Evolutionary conservation across 257 asterid genomes (phyloP), one percentile per base, ranked within the genome.

Genomic region (Ilex aquifolium): DNA sequence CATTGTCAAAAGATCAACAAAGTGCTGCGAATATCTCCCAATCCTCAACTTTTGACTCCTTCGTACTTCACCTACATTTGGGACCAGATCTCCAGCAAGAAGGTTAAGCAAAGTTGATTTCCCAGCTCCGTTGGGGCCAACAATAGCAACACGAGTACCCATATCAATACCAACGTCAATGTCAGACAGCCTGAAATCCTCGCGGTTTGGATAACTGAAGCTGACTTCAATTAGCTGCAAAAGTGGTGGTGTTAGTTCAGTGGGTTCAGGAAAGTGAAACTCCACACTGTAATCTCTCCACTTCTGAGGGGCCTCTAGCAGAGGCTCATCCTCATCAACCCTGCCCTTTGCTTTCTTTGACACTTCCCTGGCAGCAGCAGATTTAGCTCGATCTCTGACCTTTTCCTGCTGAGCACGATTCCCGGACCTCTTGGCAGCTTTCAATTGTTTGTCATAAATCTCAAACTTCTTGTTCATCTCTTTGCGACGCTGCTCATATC

Each of bases 111-210:
- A 55, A n/a, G 88, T 83, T 2, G 90, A 80, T 68, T 85, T 85
- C 30, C 94, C 94, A 30, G 93, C 93, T 48, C 93, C 93, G 60
- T 85, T 85, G 32, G 93, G 93, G 12, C 93, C 90, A 10, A 85
- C 82, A 17, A 85, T 82, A n/a, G 87, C 90, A 29, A 85, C 90
- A 31, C 90, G 93, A 11, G 90, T 85, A 56, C 93, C 93, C 93
- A 85, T 85, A 66, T 85, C 93, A 59, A 85, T 85, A 32, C 90
- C 93, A 31, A 80, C 93, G 56, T 80, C 93, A 32, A 85, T 87
- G 63, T 82, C 32, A 2, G 84, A 82, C 39, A 85, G 89, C 66
- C 65, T 76, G 68, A 85, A 85, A 69, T 85, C 93, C 10, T 73
- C 74, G 16, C 87, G 76, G 63, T 78, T 82, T 2, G 90, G 90